A percentile compares a stretch with the other conserved stretches of the same genome.
Evolutionary conservation across 169 alveolate genomes (phyloP).

Genomic region (Hammondia hammondi): DNA sequence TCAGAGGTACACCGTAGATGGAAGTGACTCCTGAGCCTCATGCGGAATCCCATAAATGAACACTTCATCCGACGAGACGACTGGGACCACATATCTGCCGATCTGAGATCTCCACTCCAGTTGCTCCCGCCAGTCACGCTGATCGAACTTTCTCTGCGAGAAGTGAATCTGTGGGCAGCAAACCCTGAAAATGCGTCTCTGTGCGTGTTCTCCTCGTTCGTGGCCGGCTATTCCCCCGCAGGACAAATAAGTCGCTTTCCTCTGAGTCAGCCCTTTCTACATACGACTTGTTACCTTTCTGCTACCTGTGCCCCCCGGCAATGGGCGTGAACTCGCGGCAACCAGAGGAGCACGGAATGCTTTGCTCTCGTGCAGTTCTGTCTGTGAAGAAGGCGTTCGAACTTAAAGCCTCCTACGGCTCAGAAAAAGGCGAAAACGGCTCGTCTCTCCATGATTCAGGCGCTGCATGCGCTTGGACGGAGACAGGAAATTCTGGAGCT

Average conservation of each 20-base stretch:
- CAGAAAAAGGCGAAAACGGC: not conserved
- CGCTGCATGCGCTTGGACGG: not conserved
- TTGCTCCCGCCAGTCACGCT: too few species aligned
- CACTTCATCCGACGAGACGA: too few species aligned
- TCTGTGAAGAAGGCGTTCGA: constrained; percentile 6
- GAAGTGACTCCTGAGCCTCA: too few species aligned
- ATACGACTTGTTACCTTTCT: not conserved
- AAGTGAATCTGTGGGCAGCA: too few species aligned
- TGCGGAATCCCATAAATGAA: too few species aligned
- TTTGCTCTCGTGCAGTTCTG: not conserved
- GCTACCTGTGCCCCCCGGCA: not conserved
- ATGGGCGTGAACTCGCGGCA: not conserved
- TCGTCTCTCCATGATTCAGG: not conserved
- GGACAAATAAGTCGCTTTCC: not conserved
- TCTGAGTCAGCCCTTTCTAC: not conserved
- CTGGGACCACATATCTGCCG: too few species aligned
- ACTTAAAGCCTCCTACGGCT: not conserved
- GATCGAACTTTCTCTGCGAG: too few species aligned
- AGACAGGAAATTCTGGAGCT: not conserved
- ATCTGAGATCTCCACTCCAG: too few species aligned
- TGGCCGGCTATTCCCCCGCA: not conserved
- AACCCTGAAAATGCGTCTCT: too few species aligned
- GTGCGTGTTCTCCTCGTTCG: too few species aligned
- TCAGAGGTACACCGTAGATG: too few species aligned
- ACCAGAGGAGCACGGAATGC: constrained; percentile 6